Evolutionary conservation across 345 rosid genomes (phyloP), one percentile per base, ranked within the genome.

Genomic region (Fremontodendron californicum): DNA sequence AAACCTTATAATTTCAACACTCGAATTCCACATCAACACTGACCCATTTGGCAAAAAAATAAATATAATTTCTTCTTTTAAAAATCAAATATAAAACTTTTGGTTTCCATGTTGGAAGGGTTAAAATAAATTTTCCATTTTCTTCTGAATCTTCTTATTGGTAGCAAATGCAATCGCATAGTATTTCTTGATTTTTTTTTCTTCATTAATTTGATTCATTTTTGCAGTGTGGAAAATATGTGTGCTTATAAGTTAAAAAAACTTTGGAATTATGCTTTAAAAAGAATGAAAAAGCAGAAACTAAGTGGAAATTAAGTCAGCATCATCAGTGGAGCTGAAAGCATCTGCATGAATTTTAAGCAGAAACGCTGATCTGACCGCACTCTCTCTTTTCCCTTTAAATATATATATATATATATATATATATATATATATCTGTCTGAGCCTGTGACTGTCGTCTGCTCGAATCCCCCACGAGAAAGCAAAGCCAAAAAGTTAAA

Each of bases 401-500:
- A 3, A 23, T 57, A 9, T 15, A 21, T n/a, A n/a, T n/a, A n/a
- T n/a, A n/a, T n/a, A n/a, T n/a, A n/a, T n/a, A n/a, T n/a, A n/a
- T n/a, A n/a, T n/a, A n/a, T n/a, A n/a, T n/a, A n/a, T n/a, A n/a
- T n/a, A n/a, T n/a, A n/a, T n/a, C n/a, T n/a, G n/a, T n/a, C n/a
- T n/a, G n/a, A 5, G 39, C 13, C 82, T 73, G 54, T 79, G 39
- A 61, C 83, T 78, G 82, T 81, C 79, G 77, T 75, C 76, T 60
- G 83, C 85, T 85, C 79, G 76, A 85, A 82, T 78, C 81, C 81
- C 84, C 86, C 87, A 80, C 84, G 75, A 78, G 87, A 76, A 66
- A n/a, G 2, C 19, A 54, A 6, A 54, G 3, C 5, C 13, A 48
- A 13, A 48, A 48, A 2, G 16, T 10, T 3, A 48, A 21, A 55